Evolutionary conservation across 352 stramenopile species (phyloP).

Genomic region (Thalassiosira allenii): DNA sequence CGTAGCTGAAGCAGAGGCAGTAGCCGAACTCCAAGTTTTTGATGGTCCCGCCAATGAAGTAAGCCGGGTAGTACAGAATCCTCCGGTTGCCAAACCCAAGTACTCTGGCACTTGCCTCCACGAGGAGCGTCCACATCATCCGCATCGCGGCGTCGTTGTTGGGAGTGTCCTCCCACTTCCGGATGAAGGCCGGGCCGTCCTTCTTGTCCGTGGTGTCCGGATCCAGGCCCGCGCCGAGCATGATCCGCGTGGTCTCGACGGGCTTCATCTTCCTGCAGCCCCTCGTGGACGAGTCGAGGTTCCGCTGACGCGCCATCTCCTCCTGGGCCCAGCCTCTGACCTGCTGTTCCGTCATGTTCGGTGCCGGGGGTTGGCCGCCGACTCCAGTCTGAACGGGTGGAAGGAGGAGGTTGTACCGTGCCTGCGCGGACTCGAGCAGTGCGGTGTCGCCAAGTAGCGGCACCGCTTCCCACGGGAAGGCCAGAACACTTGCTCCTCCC

Average conservation of each 20-base stretch:
- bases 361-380: too few species aligned
- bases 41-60: neutral
- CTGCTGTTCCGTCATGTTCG: neutral
- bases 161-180: neutral
- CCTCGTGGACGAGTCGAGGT: neutral
- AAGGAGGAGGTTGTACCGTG: constrained; percentile 1
- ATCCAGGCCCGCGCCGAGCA: neutral
- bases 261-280: neutral
- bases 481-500: too few species aligned
- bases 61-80: neutral
- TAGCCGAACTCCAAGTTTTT: neutral
- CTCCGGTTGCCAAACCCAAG: neutral
- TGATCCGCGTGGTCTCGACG: neutral
- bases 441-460: neutral
- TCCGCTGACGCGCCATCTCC: neutral
- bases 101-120: neutral
- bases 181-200: neutral
- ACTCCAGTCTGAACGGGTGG: neutral
- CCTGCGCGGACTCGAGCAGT: neutral
- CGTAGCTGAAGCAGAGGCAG: neutral
- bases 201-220: neutral
- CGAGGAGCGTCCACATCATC: neutral
- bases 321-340: neutral
- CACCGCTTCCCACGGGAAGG: too few species aligned
- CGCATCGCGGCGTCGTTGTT: neutral